Evolutionary conservation across 2,329 filamentous ascomycete genomes (phyloP), one percentile per base, ranked within the genome.

Genomic region (Fusarium metavorans): DNA sequence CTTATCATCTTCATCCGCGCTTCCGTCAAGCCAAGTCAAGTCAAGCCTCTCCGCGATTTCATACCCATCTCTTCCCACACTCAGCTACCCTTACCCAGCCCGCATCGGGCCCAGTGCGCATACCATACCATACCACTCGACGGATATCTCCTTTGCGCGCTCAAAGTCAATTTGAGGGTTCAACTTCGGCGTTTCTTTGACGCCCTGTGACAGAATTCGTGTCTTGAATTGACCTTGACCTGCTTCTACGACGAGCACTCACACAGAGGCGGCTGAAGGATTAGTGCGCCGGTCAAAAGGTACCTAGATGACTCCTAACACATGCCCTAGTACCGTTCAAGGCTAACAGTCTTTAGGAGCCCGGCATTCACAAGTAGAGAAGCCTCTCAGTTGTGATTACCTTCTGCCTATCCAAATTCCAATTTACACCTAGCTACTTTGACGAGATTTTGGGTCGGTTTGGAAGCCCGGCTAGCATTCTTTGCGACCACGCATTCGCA

Each of bases 1-100:
- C 71, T 66, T 16, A 35, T 56, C 32, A 18, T 70, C 63, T 43
- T 54, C 56, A 54, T 52, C 39, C 34, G 20, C 43, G 14, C 43
- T 25, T 25, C 43, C 43, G 43, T 39, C 52, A 41, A 41, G 39
- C 20, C 39, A 41, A 41, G 39, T 41, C 39, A 41, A 41, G 45
- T 56, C 68, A 76, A 74, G 54, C 60, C 66, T 74, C 63, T 66
- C 57, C 54, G 41, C 67, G 45, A 58, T 61, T 61, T 71, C 54
- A 64, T 63, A 74, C 58, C 34, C 37, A 41, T 48, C 23, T 23
- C 20, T 52, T 14, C 20, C 52, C 34, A 34, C 52, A 18, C 20
- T 20, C 43, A 48, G 23, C 27, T 39, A 39, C n/a, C 30, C 48
- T 20, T 41, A 25, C 43, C 32, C 56, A 68, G 56, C 43, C 34